These are phyloP conservation scores for Vigna trinervia DNA, from an alignment of 306 rosid genomes.

Conservation along the genomic window DNA sequence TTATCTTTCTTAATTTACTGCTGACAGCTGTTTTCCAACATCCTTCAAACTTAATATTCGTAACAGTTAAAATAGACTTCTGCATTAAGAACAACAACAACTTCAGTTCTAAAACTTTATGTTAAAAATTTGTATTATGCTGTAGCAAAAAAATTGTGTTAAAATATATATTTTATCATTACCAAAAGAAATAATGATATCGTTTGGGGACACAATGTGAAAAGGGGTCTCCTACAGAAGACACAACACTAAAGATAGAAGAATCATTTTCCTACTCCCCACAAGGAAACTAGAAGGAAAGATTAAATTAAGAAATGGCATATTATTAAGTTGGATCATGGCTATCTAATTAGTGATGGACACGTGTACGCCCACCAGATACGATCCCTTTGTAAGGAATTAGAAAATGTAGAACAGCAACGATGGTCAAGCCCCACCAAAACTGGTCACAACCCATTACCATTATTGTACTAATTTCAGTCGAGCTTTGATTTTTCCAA, in stretches of 20 bases:
- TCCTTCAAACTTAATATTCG: no score
- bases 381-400: not conserved
- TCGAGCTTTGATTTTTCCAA: conserved; percentile 34
- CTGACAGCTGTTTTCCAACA: no score
- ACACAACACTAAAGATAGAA: conserved; percentile 2
- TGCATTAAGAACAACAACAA: no score
- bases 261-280: conserved; percentile 63
- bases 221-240: conserved; percentile 45
- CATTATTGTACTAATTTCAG: conserved; percentile 40
- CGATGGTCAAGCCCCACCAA: conserved; percentile 43
- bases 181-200: no score
- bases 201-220: conserved; percentile 45
- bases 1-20: no score
- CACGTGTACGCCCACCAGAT: conserved; percentile 39
- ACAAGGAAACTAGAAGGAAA: conserved; percentile 59
- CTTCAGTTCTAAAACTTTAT: no score
- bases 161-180: no score
- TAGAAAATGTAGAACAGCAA: conserved; percentile 1
- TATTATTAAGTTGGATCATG: conserved; percentile 26
- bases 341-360: conserved; percentile 14
- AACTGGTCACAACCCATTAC: conserved; percentile 29
- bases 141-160: no score
- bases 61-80: no score
- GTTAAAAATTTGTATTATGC: no score
- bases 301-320: not conserved